Evolutionary conservation across 805 yeast genomes (phyloP).

Genomic region (Sugiyamaella americana): DNA sequence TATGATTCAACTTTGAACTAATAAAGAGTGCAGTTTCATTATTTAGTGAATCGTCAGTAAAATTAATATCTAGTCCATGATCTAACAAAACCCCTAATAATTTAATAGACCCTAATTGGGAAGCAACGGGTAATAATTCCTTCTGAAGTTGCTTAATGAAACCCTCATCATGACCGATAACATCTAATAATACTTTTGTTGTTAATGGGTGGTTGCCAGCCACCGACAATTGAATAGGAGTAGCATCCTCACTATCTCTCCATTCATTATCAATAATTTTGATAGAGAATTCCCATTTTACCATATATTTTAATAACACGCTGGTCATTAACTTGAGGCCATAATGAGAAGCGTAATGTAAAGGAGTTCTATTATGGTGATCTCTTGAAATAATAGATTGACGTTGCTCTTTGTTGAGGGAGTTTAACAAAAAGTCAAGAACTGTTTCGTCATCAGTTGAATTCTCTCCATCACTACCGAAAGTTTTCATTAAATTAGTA

Average conservation of each 20-base stretch:
- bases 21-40: slow-evolving; percentile 77
- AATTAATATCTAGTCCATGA: slow-evolving; percentile 60
- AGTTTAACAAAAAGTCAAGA: slow-evolving; percentile 50
- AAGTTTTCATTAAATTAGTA: slow-evolving; percentile 45
- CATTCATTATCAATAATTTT: slow-evolving; percentile 27
- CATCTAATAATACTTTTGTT: slow-evolving; percentile 49
- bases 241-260: slow-evolving; percentile 60
- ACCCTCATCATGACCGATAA: slow-evolving; percentile 30
- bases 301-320: slow-evolving; percentile 49
- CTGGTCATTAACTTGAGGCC: slow-evolving; percentile 64
- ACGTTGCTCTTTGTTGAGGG: slow-evolving; percentile 49
- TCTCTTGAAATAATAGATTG: slow-evolving; percentile 60
- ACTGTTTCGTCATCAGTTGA: slow-evolving; percentile 55
- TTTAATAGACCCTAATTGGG: slow-evolving; percentile 55
- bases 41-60: slow-evolving; percentile 46
- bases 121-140: slow-evolving; percentile 46
- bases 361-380: slow-evolving; percentile 72
- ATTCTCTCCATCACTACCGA: slow-evolving; percentile 58
- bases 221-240: slow-evolving; percentile 81
- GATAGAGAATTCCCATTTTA: slow-evolving; percentile 43
- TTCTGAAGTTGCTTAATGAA: slow-evolving; percentile 4
- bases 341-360: slow-evolving; percentile 85
- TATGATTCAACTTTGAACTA: slow-evolving; percentile 60
- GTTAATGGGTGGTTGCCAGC: slow-evolving; percentile 79
- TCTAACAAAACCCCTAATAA: slow-evolving; percentile 49